Conservation (phyloP, 2,329 filamentous ascomycete genomes). For the Aspergillus fructus region DNA sequence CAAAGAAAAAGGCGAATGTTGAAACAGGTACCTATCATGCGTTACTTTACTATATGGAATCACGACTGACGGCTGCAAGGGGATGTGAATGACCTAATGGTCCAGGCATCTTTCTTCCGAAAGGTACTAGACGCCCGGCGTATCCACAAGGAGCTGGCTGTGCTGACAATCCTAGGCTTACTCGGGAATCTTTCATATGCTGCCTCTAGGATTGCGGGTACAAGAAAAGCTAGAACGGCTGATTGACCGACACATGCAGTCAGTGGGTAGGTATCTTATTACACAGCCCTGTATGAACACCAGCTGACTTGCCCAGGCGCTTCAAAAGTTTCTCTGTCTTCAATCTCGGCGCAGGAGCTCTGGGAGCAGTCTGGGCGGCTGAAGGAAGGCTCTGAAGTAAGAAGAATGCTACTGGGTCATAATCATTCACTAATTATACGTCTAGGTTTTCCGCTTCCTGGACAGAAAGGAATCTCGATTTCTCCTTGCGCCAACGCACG, state of each 20-base stretch:
- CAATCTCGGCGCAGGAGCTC: conserved; percentile 77
- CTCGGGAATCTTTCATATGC: conserved; percentile 85
- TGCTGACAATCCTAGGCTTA: conserved; percentile 60
- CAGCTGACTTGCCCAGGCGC: conserved; percentile 55
- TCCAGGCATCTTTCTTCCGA: conserved; percentile 71
- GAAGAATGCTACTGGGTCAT: conserved; percentile 15
- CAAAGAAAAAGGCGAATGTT: conserved; percentile 52
- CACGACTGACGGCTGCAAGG: conserved; percentile 21
- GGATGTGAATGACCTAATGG: conserved; percentile 67
- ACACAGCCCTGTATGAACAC: background rate
- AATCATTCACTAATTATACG: background rate
- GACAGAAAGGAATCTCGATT: conserved; percentile 76
- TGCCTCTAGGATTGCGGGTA: conserved; percentile 82
- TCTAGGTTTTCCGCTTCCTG: conserved; percentile 72
- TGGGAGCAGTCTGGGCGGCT: conserved; percentile 84
- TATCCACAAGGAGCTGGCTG: background rate
- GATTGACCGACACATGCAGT: conserved; percentile 85
- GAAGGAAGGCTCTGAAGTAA: conserved; percentile 72
- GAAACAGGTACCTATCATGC: conserved; percentile 34
- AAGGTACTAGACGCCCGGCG: conserved; percentile 54
- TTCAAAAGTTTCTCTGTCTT: conserved; percentile 78
- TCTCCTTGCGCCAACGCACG: conserved; percentile 87
- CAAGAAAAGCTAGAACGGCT: conserved; percentile 83
- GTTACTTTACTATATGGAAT: background rate
- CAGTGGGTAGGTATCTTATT: conserved; percentile 57